phyloP scores from a whole-genome alignment of 441 rosid genomes.

The Bruguiera hainesii region DNA sequence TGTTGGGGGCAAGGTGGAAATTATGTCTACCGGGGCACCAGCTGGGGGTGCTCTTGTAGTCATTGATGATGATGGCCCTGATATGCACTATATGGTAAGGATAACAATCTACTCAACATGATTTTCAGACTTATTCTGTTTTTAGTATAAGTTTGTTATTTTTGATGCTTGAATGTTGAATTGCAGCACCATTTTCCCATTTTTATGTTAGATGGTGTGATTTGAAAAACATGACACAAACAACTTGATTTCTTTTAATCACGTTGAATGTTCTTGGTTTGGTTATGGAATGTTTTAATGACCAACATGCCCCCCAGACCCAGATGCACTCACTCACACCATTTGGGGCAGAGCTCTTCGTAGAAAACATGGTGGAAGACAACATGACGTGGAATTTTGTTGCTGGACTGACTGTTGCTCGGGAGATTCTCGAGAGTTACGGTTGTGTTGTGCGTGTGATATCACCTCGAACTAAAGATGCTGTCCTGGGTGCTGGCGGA shows the following conservation, averaged over 20 bases:
- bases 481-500: conserved; percentile 76
- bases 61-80: conserved; percentile 90
- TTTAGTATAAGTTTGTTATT: neutral
- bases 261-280: neutral
- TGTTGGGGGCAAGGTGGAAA: conserved; percentile 75
- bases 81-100: conserved; percentile 88
- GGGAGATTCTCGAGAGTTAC: conserved; percentile 82
- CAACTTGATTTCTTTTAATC: neutral
- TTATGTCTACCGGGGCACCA: conserved; percentile 65
- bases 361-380: conserved; percentile 80
- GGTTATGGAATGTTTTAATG: conserved; percentile 1
- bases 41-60: conserved; percentile 76
- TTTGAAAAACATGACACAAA: too few relatives aligned
- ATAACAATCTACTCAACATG: neutral
- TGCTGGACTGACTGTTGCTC: conserved; percentile 83
- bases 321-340: conserved; percentile 81
- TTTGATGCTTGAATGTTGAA: too few relatives aligned
- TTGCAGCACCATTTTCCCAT: too few relatives aligned
- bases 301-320: conserved; percentile 50
- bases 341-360: conserved; percentile 67
- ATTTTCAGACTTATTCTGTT: neutral
- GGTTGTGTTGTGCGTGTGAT: conserved; percentile 80
- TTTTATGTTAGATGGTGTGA: too few relatives aligned
- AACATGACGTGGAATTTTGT: conserved; percentile 98
- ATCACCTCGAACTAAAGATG: conserved; percentile 62